Percentiles rank a stretch among this genome's conserved stretches.
Conservation (phyloP, 306 rosid species). For the Senna tora region DNA sequence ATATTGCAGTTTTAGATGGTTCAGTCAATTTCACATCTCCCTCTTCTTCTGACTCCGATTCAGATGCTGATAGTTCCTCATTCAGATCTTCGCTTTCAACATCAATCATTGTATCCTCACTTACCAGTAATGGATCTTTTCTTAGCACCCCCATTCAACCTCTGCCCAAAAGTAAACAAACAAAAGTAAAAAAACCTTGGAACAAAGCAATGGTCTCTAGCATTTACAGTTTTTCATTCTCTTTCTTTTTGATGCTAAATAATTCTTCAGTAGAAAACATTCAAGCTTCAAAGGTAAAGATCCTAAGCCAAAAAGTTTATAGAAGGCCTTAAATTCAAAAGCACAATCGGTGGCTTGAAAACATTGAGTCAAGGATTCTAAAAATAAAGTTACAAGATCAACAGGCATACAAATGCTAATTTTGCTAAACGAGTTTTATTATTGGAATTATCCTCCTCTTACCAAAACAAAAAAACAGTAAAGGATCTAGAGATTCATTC, state of each 20-base stretch:
- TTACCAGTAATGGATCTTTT: slow-evolving; percentile 20
- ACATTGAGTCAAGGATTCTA: neutral
- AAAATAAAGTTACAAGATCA: neutral
- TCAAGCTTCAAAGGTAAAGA: neutral
- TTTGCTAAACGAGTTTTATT: neutral
- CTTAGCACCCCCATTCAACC: slow-evolving; percentile 54
- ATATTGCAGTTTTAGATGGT: slow-evolving; percentile 67
- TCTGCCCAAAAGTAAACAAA: slow-evolving; percentile 1
- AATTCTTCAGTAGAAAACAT: neutral
- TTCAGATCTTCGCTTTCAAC: slow-evolving; percentile 33
- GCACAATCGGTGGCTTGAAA: too few species aligned
- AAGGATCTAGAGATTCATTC: neutral
- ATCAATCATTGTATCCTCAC: slow-evolving; percentile 36
- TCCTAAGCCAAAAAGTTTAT: neutral
- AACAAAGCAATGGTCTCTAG: neutral
- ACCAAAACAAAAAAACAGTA: neutral
- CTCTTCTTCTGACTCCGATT: slow-evolving; percentile 54
- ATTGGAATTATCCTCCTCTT: neutral
- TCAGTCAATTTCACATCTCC: slow-evolving; percentile 64
- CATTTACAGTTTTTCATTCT: neutral
- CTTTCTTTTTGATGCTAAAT: neutral
- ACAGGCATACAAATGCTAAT: neutral
- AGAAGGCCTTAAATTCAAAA: neutral
- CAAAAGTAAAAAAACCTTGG: neutral
- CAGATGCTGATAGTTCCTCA: slow-evolving; percentile 54